phyloP scores from a whole-genome alignment of 345 rosid genomes.

The Populus deltoides region DNA sequence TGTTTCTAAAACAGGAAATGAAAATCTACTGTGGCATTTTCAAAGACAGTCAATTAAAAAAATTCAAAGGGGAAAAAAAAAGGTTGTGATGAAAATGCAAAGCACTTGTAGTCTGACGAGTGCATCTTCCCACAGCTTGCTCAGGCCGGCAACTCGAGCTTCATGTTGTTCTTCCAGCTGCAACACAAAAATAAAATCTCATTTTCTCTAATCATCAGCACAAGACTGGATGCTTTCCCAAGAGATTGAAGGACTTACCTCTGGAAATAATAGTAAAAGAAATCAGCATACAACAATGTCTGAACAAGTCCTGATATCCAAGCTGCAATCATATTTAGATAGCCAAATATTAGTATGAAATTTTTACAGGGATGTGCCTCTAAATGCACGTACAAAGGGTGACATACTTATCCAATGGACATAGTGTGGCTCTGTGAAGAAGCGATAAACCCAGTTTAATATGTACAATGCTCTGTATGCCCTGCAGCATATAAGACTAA shows the following conservation, averaged over 20 bases:
- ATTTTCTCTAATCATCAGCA: background rate
- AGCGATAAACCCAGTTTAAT: constrained; percentile 67
- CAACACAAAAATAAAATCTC: constrained; percentile 1
- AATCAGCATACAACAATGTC: constrained; percentile 70
- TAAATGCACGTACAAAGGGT: constrained; percentile 3
- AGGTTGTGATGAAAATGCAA: background rate
- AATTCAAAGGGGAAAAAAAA: background rate
- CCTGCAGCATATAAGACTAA: constrained; percentile 30
- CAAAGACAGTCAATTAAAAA: background rate
- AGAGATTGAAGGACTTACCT: constrained; percentile 38
- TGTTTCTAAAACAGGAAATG: background rate
- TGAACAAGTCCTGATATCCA: constrained; percentile 81
- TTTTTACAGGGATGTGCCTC: background rate
- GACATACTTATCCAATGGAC: constrained; percentile 62
- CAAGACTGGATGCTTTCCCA: background rate
- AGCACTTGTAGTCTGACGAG: background rate
- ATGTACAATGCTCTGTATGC: constrained; percentile 59
- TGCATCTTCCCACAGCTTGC: background rate
- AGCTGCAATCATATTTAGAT: constrained; percentile 41
- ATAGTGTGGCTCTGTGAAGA: constrained; percentile 54
- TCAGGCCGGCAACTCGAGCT: constrained; percentile 80
- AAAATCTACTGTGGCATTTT: too few relatives aligned
- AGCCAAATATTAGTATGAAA: background rate
- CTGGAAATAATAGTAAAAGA: constrained; percentile 73
- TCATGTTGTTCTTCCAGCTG: constrained; percentile 89